Evolutionary conservation across 345 rosid species (phyloP), one percentile per base, ranked within the genome.

Genomic region (Stellera chamaejasme): DNA sequence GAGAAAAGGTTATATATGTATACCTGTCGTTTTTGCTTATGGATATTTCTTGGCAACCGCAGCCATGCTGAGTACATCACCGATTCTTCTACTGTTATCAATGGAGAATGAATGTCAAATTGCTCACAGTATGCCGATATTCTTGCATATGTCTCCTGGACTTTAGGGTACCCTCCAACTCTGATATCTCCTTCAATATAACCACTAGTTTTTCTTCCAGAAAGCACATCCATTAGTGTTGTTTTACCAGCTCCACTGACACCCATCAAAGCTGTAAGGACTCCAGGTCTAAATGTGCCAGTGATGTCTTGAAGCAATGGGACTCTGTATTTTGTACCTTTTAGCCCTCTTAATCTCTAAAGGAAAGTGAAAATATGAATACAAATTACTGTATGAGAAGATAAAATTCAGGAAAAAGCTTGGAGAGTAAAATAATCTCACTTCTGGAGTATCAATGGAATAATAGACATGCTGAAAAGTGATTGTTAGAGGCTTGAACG

Each of bases 171-270:
- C n/a, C 91, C 94, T 0, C 78, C 75, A 44, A 87, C 69, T 72
- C 59, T 83, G 25, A 87, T 82, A 27, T 87, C 89, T 43, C 96
- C 94, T 69, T 80, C 90, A 1, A 77, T 73, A 66, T 64, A 71
- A 50, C 98, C 96, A 4, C 73, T 52, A 0, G 82, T 71, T 62
- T n/a, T n/a, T 65, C 84, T 68, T 25, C 84, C 79, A 0, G 82
- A 72, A 50, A 82, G 80, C 32, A 82, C 82, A 58, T 90, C 96
- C 41, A 90, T 72, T 14, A 90, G 79, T 45, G 96, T 91, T 12
- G 96, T 85, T 63, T 90, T 90, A 9, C 96, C 96, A 12, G 97
- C 97, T 55, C 97, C 97, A 44, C 85, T 87, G 26, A 80, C 81
- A 13, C 97, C 91, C 96, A 90, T 90, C 66, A 90, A 58, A 16